These are phyloP conservation scores for Adenanthera pavonina DNA, from an alignment of 306 rosid species.

Conservation along the genomic window DNA sequence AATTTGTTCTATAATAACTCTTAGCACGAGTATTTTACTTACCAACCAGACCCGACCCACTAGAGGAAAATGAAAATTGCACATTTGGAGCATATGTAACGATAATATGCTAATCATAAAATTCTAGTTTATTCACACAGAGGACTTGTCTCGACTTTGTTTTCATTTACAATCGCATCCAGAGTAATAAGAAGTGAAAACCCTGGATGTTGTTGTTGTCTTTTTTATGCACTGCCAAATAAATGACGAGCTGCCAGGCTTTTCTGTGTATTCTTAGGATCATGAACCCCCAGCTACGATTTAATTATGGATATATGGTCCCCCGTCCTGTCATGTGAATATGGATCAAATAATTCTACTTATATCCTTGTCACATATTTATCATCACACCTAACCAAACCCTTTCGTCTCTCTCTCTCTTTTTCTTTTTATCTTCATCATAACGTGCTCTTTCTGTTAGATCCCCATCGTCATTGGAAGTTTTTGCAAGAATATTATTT, in stretches of 20 bases:
- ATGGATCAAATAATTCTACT: conserved; percentile 50
- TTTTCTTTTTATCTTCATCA: conserved; percentile 53
- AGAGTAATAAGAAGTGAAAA: conserved; percentile 16
- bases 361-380: conserved; percentile 53
- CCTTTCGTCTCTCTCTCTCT: too few relatives aligned
- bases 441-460: conserved; percentile 52
- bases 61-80: conserved; percentile 31
- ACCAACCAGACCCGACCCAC: conserved; percentile 34
- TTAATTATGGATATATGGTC: conserved; percentile 61
- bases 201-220: conserved; percentile 42
- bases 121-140: conserved; percentile 33
- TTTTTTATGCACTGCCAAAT: conserved; percentile 41
- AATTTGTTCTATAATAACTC: not conserved
- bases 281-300: conserved; percentile 34
- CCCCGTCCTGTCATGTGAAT: conserved; percentile 52
- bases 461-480: conserved; percentile 48
- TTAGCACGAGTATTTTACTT: conserved; percentile 7
- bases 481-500: not conserved
- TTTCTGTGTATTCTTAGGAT: conserved; percentile 35
- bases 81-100: conserved; percentile 28
- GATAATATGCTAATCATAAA: conserved; percentile 9
- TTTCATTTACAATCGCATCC: conserved; percentile 29
- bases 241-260: conserved; percentile 35
- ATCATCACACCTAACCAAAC: conserved; percentile 68
- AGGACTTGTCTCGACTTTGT: conserved; percentile 14